Conservation (phyloP, 2,329 filamentous ascomycete species). For the Aspergillus thermomutatus region DNA sequence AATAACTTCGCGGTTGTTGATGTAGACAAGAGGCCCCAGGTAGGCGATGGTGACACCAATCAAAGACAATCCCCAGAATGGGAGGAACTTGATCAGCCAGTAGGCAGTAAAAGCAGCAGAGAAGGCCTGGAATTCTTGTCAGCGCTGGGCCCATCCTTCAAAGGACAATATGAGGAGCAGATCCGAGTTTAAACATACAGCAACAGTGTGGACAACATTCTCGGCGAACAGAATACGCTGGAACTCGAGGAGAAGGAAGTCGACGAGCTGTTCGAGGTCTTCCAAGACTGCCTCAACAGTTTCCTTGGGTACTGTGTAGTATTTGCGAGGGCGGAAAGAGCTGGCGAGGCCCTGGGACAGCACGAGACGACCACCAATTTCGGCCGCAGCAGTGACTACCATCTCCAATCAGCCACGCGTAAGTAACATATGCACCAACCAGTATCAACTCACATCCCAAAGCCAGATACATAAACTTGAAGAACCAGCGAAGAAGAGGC, state of each 20-base stretch:
- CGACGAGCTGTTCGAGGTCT: conserved; percentile 62
- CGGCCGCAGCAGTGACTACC: conserved; percentile 54
- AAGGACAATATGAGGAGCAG: neutral
- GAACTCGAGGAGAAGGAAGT: conserved; percentile 67
- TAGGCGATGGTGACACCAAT: conserved; percentile 56
- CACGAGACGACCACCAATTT: conserved; percentile 54
- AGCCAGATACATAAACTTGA: conserved; percentile 58
- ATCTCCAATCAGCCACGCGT: conserved; percentile 8
- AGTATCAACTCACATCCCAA: conserved; percentile 52
- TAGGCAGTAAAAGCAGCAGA: conserved; percentile 57
- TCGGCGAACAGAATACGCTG: conserved; percentile 65
- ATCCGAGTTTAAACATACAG: conserved; percentile 44
- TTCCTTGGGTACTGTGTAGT: conserved; percentile 64
- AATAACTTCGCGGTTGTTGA: conserved; percentile 63
- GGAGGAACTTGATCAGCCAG: conserved; percentile 63
- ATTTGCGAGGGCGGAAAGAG: conserved; percentile 60
- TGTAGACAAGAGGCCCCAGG: conserved; percentile 60
- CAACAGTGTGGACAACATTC: conserved; percentile 59
- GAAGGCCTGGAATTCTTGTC: conserved; percentile 50
- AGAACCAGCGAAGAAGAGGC: conserved; percentile 58
- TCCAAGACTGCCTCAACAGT: conserved; percentile 59
- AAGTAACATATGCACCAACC: conserved; percentile 12
- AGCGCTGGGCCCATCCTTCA: neutral
- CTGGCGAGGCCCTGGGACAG: conserved; percentile 58
- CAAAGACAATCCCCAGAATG: conserved; percentile 62